Evolutionary conservation across 2,329 filamentous ascomycete genomes (phyloP).

Genomic region (Cytospora piceicola): DNA sequence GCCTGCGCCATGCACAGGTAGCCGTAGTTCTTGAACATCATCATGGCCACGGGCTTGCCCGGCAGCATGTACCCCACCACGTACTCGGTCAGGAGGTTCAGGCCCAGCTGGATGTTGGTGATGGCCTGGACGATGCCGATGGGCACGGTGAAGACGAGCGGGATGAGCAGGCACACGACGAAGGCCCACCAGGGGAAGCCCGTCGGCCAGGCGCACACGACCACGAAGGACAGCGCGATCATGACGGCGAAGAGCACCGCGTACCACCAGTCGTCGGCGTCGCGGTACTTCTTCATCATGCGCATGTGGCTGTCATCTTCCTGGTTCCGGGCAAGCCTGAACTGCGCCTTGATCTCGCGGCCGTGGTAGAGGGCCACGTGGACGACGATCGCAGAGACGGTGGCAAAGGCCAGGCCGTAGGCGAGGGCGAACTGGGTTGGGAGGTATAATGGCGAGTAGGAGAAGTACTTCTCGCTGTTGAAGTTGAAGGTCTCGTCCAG

Average conservation of each 20-base stretch:
- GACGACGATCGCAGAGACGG: constrained; percentile 63
- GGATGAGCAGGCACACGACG: constrained; percentile 60
- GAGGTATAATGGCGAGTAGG: constrained; percentile 69
- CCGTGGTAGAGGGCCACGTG: constrained; percentile 61
- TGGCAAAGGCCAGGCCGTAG: constrained; percentile 70
- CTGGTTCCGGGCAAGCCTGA: constrained; percentile 57
- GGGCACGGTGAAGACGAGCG: constrained; percentile 62
- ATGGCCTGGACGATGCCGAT: constrained; percentile 65
- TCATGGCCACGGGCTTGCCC: constrained; percentile 71
- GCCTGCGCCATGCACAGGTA: constrained; percentile 71
- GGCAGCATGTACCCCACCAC: constrained; percentile 75
- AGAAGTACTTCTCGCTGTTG: constrained; percentile 62
- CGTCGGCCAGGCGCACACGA: constrained; percentile 59
- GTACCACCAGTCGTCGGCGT: constrained; percentile 65
- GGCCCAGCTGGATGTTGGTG: constrained; percentile 65
- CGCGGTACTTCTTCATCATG: constrained; percentile 64
- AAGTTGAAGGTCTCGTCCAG: constrained; percentile 60
- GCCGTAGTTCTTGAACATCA: constrained; percentile 78
- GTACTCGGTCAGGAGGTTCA: constrained; percentile 75
- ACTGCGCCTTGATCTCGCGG: constrained; percentile 58
- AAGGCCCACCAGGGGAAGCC: constrained; percentile 63
- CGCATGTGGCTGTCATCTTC: constrained; percentile 64
- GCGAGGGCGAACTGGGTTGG: constrained; percentile 63
- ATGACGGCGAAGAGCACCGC: constrained; percentile 55
- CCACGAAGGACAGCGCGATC: constrained; percentile 58